phyloP scores from a whole-genome alignment of 345 rosid genomes.

The Laguncularia racemosa region DNA sequence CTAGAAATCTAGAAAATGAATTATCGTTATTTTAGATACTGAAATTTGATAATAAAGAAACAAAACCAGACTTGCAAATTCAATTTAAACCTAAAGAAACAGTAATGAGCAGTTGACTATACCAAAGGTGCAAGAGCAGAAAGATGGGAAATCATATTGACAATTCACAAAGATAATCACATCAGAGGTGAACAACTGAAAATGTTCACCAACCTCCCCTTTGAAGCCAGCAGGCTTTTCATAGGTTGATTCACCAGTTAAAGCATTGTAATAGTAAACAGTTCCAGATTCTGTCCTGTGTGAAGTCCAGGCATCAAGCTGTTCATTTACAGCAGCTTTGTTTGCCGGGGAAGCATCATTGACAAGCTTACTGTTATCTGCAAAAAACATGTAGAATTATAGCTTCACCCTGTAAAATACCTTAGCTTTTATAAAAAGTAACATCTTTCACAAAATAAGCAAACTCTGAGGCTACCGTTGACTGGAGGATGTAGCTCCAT shows the following conservation, averaged over 20 bases:
- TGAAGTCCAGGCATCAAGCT: slow-evolving; percentile 79
- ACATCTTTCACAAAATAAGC: slow-evolving; percentile 24
- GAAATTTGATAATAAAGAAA: too few species aligned
- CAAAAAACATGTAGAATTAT: slow-evolving; percentile 15
- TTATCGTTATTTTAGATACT: too few species aligned
- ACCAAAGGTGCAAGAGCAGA: too few species aligned
- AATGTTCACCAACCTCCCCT: slow-evolving; percentile 50
- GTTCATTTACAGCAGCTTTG: slow-evolving; percentile 30
- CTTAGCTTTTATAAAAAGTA: slow-evolving; percentile 19
- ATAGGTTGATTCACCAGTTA: slow-evolving; percentile 84
- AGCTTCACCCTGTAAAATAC: not conserved
- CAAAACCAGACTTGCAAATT: too few species aligned
- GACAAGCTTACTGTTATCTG: slow-evolving; percentile 46
- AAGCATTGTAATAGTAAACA: slow-evolving; percentile 83
- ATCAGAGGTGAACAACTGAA: not conserved
- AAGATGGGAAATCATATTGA: not conserved
- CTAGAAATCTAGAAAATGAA: too few species aligned
- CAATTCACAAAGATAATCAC: not conserved
- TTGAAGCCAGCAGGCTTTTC: slow-evolving; percentile 76
- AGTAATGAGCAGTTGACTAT: too few species aligned
- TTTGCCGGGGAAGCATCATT: slow-evolving; percentile 29
- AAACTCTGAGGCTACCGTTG: slow-evolving; percentile 77
- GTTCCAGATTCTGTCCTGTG: slow-evolving; percentile 78
- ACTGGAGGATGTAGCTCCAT: slow-evolving; percentile 52
- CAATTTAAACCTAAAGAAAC: not conserved